phyloP scores from a whole-genome alignment of 805 yeast genomes.

The Cyberlindnera meyerae region DNA sequence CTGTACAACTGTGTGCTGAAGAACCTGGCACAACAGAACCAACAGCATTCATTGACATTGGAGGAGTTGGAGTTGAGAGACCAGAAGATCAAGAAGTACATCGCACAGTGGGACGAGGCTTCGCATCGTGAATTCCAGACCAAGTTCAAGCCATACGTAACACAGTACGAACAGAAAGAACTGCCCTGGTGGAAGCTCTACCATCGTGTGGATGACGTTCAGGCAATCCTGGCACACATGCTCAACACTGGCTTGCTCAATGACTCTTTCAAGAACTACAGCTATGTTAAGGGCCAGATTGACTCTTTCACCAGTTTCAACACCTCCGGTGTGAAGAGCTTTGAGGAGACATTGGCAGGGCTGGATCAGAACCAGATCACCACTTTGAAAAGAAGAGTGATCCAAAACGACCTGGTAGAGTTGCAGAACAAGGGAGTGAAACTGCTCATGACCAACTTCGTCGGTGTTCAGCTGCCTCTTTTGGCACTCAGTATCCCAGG shows the following conservation, averaged over 20 bases:
- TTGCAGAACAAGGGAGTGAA: conserved; percentile 26
- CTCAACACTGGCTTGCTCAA: conserved; percentile 23
- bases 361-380: conserved; percentile 17
- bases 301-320: conserved; percentile 24
- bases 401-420: conserved; percentile 18
- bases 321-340: conserved; percentile 1
- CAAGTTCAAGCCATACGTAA: conserved; percentile 25
- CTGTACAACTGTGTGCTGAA: conserved; percentile 13
- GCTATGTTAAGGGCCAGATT: conserved; percentile 31
- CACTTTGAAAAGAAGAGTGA: conserved; percentile 15
- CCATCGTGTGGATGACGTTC: conserved; percentile 28
- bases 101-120: conserved; percentile 27
- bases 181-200: conserved; percentile 31
- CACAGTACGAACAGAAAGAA: conserved; percentile 23
- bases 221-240: conserved; percentile 25
- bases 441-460: conserved; percentile 24
- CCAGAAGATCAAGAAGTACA: conserved; percentile 15
- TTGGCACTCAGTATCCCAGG: conserved; percentile 26
- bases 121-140: conserved; percentile 30
- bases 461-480: conserved; percentile 30
- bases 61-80: conserved; percentile 17
- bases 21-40: conserved; percentile 17
- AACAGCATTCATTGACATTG: conserved; percentile 19
- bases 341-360: conserved; percentile 6
- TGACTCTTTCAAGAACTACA: conserved; percentile 25